phyloP scores from a whole-genome alignment of 177 flowering plant genomes.

The Vitis hybrid region DNA sequence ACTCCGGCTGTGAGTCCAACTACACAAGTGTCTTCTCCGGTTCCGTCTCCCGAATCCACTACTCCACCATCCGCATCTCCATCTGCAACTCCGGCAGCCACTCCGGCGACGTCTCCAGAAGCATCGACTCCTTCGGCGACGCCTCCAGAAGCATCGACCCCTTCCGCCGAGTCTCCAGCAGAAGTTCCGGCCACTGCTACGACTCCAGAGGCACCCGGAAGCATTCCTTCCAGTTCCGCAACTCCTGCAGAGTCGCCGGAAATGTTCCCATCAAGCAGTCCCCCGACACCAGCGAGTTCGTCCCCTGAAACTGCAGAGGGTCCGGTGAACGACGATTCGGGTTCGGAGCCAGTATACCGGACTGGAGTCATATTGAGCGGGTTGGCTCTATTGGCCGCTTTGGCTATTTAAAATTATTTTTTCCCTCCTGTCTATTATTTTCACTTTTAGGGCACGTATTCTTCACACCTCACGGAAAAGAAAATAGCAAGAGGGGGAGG shows the following conservation, averaged over 20 bases:
- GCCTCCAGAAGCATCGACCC: constrained; percentile 17
- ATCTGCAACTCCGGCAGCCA: background rate
- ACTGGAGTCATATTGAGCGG: constrained; percentile 29
- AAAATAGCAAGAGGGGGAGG: too few species aligned
- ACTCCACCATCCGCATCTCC: constrained; percentile 21
- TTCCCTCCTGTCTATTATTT: background rate
- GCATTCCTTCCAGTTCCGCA: constrained; percentile 35
- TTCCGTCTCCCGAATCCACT: constrained; percentile 10
- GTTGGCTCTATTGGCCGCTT: constrained; percentile 28
- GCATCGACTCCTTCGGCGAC: constrained; percentile 9
- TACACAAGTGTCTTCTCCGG: constrained; percentile 4
- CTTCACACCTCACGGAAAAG: too few species aligned
- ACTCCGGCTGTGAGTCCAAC: constrained; percentile 12
- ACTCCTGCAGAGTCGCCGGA: constrained; percentile 38
- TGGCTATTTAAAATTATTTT: constrained; percentile 10
- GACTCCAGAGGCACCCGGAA: constrained; percentile 20
- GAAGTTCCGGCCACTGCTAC: constrained; percentile 26
- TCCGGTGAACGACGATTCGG: constrained; percentile 39
- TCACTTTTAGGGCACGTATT: too few species aligned
- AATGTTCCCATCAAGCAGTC: constrained; percentile 22
- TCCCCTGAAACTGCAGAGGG: constrained; percentile 36
- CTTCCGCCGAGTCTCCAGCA: constrained; percentile 24
- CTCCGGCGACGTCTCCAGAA: constrained; percentile 10
- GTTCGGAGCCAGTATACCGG: constrained; percentile 21
- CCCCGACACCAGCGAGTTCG: constrained; percentile 25